Conservation (phyloP, 1,284 basidiomycete species). For the Afroboletus lepidellus region DNA sequence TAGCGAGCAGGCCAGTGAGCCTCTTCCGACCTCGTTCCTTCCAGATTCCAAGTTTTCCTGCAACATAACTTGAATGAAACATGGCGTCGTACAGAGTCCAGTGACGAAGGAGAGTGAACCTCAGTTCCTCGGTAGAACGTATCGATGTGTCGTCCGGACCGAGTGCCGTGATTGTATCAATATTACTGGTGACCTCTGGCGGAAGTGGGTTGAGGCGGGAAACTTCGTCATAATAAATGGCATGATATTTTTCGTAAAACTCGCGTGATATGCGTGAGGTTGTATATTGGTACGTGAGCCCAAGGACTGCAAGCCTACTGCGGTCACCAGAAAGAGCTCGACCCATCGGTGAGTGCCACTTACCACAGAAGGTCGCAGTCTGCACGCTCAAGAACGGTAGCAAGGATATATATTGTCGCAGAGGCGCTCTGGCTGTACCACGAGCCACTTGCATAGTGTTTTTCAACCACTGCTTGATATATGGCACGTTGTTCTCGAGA, state of each 20-base stretch:
- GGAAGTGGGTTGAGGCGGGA: slow-evolving; percentile 76
- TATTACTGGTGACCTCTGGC: slow-evolving; percentile 35
- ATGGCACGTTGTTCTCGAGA: slow-evolving; percentile 68
- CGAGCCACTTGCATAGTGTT: slow-evolving; percentile 86
- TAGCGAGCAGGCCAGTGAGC: slow-evolving; percentile 89
- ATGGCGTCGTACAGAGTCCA: slow-evolving; percentile 98
- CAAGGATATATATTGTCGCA: slow-evolving; percentile 87
- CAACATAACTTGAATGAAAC: slow-evolving; percentile 96
- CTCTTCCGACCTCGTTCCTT: slow-evolving; percentile 89
- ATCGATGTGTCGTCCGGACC: slow-evolving; percentile 82
- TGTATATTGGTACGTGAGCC: slow-evolving; percentile 91
- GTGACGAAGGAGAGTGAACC: slow-evolving; percentile 94
- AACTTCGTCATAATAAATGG: slow-evolving; percentile 85
- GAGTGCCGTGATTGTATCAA: slow-evolving; percentile 50
- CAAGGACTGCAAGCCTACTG: slow-evolving; percentile 87
- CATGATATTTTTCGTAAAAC: slow-evolving; percentile 80
- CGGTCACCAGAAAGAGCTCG: slow-evolving; percentile 1
- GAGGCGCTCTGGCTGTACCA: slow-evolving; percentile 90
- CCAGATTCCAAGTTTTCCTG: slow-evolving; percentile 94
- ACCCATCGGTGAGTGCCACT: slow-evolving; percentile 2
- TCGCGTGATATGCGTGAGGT: slow-evolving; percentile 85
- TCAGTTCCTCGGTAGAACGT: slow-evolving; percentile 79
- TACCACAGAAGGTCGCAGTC: slow-evolving; percentile 95
- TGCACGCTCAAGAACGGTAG: slow-evolving; percentile 83
- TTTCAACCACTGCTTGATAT: slow-evolving; percentile 65